Conservation (phyloP, 2,329 filamentous ascomycete genomes). For the Diaporthe humulicola region DNA sequence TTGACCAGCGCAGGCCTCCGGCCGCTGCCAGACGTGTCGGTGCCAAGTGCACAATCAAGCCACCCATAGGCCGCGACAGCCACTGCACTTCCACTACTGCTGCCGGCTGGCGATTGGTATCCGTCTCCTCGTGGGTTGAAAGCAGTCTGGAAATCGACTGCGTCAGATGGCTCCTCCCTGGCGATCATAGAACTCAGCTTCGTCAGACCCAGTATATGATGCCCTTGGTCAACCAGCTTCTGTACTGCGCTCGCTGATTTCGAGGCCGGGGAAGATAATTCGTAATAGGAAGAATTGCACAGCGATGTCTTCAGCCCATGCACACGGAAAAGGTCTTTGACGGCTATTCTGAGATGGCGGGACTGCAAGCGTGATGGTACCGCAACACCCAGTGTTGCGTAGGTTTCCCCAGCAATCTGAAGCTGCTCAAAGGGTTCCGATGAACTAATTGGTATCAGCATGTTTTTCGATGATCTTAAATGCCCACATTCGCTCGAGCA, state of each 20-base stretch:
- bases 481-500: background rate
- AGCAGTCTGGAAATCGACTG: conserved; percentile 53
- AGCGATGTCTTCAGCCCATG: conserved; percentile 67
- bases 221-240: conserved; percentile 70
- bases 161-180: conserved; percentile 37
- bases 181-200: conserved; percentile 61
- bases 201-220: conserved; percentile 66
- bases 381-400: conserved; percentile 45
- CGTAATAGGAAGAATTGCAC: conserved; percentile 70
- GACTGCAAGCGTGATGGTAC: conserved; percentile 56
- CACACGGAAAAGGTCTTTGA: conserved; percentile 53
- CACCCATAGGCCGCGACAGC: conserved; percentile 51
- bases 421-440: background rate
- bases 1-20: conserved; percentile 14
- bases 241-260: conserved; percentile 53
- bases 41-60: conserved; percentile 42
- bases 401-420: background rate
- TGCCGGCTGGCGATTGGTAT: conserved; percentile 59
- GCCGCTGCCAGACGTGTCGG: conserved; percentile 28
- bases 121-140: conserved; percentile 63
- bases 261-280: conserved; percentile 55
- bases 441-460: background rate
- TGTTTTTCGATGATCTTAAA: background rate
- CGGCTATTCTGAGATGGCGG: conserved; percentile 49
- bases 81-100: conserved; percentile 50